phyloP scores from a whole-genome alignment of 164 flowering plant genomes.

The Vitis vinifera region DNA sequence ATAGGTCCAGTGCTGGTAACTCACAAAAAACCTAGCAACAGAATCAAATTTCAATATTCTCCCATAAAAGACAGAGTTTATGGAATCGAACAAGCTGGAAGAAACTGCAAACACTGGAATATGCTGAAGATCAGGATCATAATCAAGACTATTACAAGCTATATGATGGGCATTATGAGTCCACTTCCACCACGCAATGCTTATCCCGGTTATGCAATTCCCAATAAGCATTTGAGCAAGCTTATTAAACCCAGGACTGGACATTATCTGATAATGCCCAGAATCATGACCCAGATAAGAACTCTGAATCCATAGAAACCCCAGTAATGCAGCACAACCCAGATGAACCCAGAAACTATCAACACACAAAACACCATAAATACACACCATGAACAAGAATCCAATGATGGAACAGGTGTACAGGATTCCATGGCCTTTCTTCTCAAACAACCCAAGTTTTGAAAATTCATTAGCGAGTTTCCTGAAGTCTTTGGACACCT shows the following conservation, averaged over 20 bases:
- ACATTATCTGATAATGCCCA: slow-evolving; percentile 43
- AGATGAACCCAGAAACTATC: slow-evolving; percentile 32
- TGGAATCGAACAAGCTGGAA: slow-evolving; percentile 25
- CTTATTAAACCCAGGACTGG: slow-evolving; percentile 19
- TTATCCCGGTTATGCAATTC: slow-evolving; percentile 47
- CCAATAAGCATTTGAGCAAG: slow-evolving; percentile 36
- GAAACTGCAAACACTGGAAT: slow-evolving; percentile 48
- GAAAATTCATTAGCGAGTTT: slow-evolving; percentile 46
- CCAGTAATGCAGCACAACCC: slow-evolving; percentile 29
- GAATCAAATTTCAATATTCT: slow-evolving; percentile 33
- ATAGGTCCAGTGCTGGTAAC: slow-evolving; percentile 47
- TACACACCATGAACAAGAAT: slow-evolving; percentile 11
- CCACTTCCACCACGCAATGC: slow-evolving; percentile 62
- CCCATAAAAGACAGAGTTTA: slow-evolving; percentile 36
- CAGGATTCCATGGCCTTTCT: slow-evolving; percentile 51
- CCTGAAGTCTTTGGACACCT: slow-evolving; percentile 72
- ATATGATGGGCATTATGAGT: slow-evolving; percentile 50
- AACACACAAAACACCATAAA: slow-evolving; percentile 34
- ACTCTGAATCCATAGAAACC: slow-evolving; percentile 41
- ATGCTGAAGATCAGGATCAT: slow-evolving; percentile 52
- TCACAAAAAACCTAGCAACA: slow-evolving; percentile 34
- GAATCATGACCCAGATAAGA: slow-evolving; percentile 52
- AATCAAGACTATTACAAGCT: slow-evolving; percentile 42
- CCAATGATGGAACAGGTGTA: slow-evolving; percentile 24
- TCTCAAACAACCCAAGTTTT: slow-evolving; percentile 67